phyloP scores from a whole-genome alignment of 768 basidiomycete species.

The Suillus bovinus region DNA sequence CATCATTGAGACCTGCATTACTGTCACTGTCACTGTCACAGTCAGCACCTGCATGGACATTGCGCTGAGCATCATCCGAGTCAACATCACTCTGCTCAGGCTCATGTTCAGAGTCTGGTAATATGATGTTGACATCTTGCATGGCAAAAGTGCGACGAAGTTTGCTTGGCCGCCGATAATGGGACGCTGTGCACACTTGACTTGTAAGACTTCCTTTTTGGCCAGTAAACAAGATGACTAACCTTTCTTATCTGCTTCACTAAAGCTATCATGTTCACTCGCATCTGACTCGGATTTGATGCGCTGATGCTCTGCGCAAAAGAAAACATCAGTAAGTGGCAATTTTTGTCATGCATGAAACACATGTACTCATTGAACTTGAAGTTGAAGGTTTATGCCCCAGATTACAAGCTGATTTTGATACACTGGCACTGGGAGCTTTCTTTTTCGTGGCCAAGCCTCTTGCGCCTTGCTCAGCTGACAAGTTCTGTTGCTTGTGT shows the following conservation, averaged over 20 bases:
- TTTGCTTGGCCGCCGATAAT: background rate
- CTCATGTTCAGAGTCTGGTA: background rate
- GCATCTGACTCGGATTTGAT: background rate
- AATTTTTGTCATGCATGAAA: background rate
- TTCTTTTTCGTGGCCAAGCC: background rate
- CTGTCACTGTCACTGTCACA: background rate
- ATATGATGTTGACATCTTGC: background rate
- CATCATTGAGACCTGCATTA: background rate
- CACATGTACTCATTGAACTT: background rate
- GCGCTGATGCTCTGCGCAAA: background rate
- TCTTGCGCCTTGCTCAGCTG: background rate
- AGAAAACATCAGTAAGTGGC: background rate
- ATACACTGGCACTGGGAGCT: background rate
- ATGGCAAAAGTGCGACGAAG: background rate
- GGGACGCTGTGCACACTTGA: background rate
- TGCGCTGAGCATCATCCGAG: background rate
- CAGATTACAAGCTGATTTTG: background rate
- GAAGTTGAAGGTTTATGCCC: background rate
- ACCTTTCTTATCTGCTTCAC: background rate
- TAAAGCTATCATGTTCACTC: conserved; percentile 1
- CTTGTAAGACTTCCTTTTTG: conserved; percentile 1
- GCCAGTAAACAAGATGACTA: background rate
- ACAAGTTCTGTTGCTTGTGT: background rate
- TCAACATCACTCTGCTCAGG: background rate
- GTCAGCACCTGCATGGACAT: background rate